Percentiles rank a stretch among this genome's conserved stretches.
Conservation (phyloP, 1,284 basidiomycete genomes). For the Pisolithus thermaeus region DNA sequence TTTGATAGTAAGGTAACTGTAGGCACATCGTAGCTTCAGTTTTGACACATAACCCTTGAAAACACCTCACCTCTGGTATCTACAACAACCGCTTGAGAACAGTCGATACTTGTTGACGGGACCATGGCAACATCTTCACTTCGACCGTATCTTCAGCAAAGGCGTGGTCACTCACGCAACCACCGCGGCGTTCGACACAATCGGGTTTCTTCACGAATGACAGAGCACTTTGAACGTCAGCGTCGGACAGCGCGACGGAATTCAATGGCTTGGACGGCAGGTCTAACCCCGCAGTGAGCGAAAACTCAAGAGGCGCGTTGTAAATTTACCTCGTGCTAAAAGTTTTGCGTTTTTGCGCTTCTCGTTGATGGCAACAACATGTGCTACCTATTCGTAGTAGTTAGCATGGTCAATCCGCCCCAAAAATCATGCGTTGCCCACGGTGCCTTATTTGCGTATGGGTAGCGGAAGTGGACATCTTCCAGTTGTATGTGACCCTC, state of each 20-base stretch:
- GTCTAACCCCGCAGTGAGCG: constrained; percentile 40
- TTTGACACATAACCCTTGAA: neutral
- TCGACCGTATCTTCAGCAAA: constrained; percentile 92
- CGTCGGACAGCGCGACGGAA: constrained; percentile 76
- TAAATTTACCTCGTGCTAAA: constrained; percentile 62
- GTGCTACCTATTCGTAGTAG: constrained; percentile 59
- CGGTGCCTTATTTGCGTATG: neutral
- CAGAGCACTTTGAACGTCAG: constrained; percentile 76
- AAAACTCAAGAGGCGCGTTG: neutral
- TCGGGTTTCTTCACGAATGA: constrained; percentile 67
- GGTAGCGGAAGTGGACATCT: neutral
- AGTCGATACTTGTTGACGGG: constrained; percentile 83
- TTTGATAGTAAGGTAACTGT: too few species aligned
- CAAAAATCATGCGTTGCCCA: too few species aligned
- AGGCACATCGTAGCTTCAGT: too few species aligned
- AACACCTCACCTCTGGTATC: constrained; percentile 56
- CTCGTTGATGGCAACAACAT: constrained; percentile 89
- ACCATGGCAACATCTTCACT: constrained; percentile 79
- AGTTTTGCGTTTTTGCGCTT: constrained; percentile 84
- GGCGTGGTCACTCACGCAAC: constrained; percentile 80
- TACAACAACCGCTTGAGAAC: constrained; percentile 73
- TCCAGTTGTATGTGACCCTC: too few species aligned
- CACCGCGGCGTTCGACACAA: constrained; percentile 73
- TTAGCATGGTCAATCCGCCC: neutral
- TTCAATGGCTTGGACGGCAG: constrained; percentile 84